Evolutionary conservation across 768 basidiomycete genomes (phyloP), one percentile per base, ranked within the genome.

Genomic region (Naganishia antarctica): DNA sequence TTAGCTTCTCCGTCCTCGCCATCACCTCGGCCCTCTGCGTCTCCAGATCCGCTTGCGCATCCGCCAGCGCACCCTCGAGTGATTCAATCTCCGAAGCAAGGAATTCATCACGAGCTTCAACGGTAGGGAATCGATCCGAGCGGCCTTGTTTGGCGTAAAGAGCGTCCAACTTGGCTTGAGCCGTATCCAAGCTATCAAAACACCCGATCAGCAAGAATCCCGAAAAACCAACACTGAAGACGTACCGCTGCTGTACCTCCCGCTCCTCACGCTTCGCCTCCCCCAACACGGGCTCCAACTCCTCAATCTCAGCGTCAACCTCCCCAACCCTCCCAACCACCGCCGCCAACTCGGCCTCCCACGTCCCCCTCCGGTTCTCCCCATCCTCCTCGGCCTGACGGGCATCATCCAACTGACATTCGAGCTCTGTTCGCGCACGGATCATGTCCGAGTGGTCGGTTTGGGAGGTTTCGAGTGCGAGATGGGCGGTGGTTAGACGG

Each of bases 61-160:
- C 81, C 21, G 63, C 70, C 51, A 79, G 67, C 75, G 86, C 88
- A 0, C 82, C 78, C 34, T 84, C 81, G 69, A 91, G 83, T 1
- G 87, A 82, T 1, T 82, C 77, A 32, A 96, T 87, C 71, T 96
- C 90, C n/a, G 82, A 82, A n/a, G 79, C 81, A 45, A 99, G 82
- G 72, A 84, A 97, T 23, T 81, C 79, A 73, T 99, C 94, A 8
- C 96, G 85, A 71, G 93, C 91, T 0, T 82, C 81, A 71, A 86
- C 86, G 15, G 88, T 89, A 23, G 85, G 80, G 80, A 96, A 99
- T 70, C 88, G 89, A 57, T 85, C 84, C 41, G 87, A 81, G 23
- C 96, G 87, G 1, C 92, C 92, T 74, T 91, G 91, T 74, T 98
- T 98, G 2, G 88, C 86, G 72, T 87, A 91, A 1, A 99, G 80